Base-by-base conservation (phyloP, 2,329 filamentous ascomycete species). In the Neonectria hederae region DNA sequence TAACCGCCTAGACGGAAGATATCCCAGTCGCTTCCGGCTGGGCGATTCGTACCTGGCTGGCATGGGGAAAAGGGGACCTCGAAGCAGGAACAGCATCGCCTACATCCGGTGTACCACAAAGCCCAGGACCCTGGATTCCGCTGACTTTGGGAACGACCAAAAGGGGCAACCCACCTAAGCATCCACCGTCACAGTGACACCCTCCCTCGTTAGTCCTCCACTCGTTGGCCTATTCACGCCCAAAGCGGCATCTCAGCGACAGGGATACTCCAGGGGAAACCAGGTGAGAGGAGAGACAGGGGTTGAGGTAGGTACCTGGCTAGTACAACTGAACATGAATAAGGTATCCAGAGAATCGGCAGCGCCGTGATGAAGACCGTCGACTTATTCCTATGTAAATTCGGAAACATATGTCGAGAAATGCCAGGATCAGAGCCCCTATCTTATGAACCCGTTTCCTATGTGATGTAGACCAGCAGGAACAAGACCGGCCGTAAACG, bases 21-120 rank as follows among this genome's bases (percentile, higher is more conserved):
- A 46, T 45, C 38, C 56, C 26, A 53, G 56, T 51, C 48, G 43
- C 21, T 51, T 40, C 43, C 19, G 48, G 26, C 48, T 21, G 22
- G 56, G 28, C 21, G 56, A 48, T 42, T n/a, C 40, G 57, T 60
- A 60, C 57, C 57, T 60, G 54, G 57, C 57, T 60, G 54, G 57
- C 57, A 59, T 49, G 19, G 13, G 43, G 6, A 54, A 60, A 38
- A 35, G 32, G 43, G 30, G 17, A 21, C 54, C 42, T 21, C 49
- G 43, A 46, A 21, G 30, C 30, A 32, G 30, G 11, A 32, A 32
- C 30, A 10, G 30, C 30, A 26, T 26, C 24, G 24, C 19, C 8
- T 17, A 14, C 28, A n/a, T n/a, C n/a, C n/a, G n/a, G n/a, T n/a
- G n/a, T n/a, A n/a, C n/a, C 7, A 30, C 28, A 17, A 30, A 17